Evolutionary conservation across 495 filamentous ascomycete genomes (phyloP).

Genomic region (Hyaloscypha finlandica): DNA sequence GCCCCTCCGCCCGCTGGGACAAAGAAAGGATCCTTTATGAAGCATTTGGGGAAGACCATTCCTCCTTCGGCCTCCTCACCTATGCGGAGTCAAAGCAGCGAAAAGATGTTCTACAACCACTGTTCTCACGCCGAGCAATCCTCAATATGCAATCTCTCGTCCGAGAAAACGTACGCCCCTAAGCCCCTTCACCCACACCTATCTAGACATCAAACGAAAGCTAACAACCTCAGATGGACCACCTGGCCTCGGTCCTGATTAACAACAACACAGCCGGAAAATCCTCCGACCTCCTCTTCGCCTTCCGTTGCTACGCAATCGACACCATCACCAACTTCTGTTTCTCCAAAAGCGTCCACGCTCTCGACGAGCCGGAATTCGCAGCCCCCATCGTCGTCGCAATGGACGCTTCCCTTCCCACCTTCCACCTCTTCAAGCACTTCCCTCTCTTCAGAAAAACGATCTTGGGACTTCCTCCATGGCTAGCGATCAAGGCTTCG

Average conservation of each 20-base stretch:
- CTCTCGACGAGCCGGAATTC: slow-evolving; percentile 37
- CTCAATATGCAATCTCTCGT: slow-evolving; percentile 38
- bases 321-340: slow-evolving; percentile 44
- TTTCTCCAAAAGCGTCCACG: slow-evolving; percentile 38
- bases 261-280: slow-evolving; percentile 15
- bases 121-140: slow-evolving; percentile 42
- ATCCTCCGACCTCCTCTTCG: slow-evolving; percentile 36
- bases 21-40: slow-evolving; percentile 41
- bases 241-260: slow-evolving; percentile 31
- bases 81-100: slow-evolving; percentile 40
- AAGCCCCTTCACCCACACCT: neutral
- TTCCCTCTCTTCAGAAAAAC: slow-evolving; percentile 34
- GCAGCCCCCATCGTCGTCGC: slow-evolving; percentile 18
- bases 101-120: slow-evolving; percentile 38
- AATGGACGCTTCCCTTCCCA: slow-evolving; percentile 21
- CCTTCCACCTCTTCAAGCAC: slow-evolving; percentile 42
- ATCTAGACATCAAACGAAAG: neutral
- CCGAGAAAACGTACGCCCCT: slow-evolving; percentile 36
- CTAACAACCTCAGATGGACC: slow-evolving; percentile 25
- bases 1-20: slow-evolving; percentile 35
- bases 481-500: slow-evolving; percentile 27
- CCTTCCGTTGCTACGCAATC: slow-evolving; percentile 40
- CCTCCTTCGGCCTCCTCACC: slow-evolving; percentile 38
- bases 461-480: slow-evolving; percentile 35
- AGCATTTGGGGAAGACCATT: slow-evolving; percentile 38